phyloP scores from a whole-genome alignment of 768 basidiomycete species.

The Tricholoma matsutake region DNA sequence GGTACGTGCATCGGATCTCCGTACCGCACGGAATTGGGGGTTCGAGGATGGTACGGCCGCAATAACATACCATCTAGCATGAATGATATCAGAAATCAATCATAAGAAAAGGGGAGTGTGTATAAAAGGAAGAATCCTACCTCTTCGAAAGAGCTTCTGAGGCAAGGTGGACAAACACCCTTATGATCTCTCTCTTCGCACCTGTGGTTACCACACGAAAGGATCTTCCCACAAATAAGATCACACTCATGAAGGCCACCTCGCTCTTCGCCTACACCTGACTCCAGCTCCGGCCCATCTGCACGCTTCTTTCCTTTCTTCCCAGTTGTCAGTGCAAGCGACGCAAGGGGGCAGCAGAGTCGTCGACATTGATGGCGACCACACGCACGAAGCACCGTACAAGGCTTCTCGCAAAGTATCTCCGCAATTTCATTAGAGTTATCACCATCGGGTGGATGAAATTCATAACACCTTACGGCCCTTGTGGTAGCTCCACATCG shows the following conservation, averaged over 20 bases:
- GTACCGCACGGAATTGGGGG: slow-evolving; percentile 92
- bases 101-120: background rate
- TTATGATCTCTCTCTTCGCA: slow-evolving; percentile 83
- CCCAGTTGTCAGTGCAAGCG: slow-evolving; percentile 39
- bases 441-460: slow-evolving; percentile 32
- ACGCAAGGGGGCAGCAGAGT: slow-evolving; percentile 86
- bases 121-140: slow-evolving; percentile 27
- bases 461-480: slow-evolving; percentile 52
- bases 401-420: slow-evolving; percentile 78
- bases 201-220: slow-evolving; percentile 73
- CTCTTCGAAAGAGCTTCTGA: slow-evolving; percentile 92
- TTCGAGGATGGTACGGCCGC: slow-evolving; percentile 82
- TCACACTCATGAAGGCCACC: slow-evolving; percentile 84
- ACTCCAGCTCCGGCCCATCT: slow-evolving; percentile 16
- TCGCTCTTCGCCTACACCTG: slow-evolving; percentile 49
- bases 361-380: slow-evolving; percentile 85
- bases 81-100: background rate
- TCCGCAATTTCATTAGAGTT: slow-evolving; percentile 34
- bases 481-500: slow-evolving; percentile 75
- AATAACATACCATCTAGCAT: slow-evolving; percentile 68
- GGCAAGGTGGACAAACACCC: slow-evolving; percentile 78
- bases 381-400: slow-evolving; percentile 74
- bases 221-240: slow-evolving; percentile 67
- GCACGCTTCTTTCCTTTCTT: slow-evolving; percentile 64
- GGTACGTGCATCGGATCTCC: slow-evolving; percentile 70